Percentiles rank a stretch among this genome's conserved stretches.
Evolutionary conservation across 2,329 filamentous ascomycete genomes (phyloP).

Genomic region (Cordyceps farinosa): DNA sequence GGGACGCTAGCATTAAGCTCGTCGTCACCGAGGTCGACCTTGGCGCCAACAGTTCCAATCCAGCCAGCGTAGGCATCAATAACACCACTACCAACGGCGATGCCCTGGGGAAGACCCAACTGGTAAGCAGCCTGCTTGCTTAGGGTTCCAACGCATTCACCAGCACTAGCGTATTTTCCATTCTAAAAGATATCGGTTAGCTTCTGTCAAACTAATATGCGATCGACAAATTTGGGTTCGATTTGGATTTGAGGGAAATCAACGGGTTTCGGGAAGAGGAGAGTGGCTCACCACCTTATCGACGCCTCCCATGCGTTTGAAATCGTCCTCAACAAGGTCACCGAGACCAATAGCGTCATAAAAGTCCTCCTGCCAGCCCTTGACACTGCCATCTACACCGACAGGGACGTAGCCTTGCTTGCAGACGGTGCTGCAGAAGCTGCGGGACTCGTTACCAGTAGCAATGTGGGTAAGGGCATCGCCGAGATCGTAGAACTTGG

Average conservation of each 20-base stretch:
- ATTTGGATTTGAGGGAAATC: constrained; percentile 3
- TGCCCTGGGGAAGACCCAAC: constrained; percentile 79
- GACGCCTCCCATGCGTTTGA: constrained; percentile 90
- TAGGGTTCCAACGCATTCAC: constrained; percentile 81
- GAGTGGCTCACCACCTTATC: constrained; percentile 80
- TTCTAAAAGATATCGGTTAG: constrained; percentile 56
- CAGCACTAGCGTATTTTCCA: constrained; percentile 84
- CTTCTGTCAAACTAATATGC: not conserved
- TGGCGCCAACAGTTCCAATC: constrained; percentile 98
- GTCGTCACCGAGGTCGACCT: constrained; percentile 69
- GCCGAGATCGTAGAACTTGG: constrained; percentile 94
- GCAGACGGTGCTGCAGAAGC: constrained; percentile 93
- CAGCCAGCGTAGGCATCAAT: constrained; percentile 98
- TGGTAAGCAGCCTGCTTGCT: constrained; percentile 79
- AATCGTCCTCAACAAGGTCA: constrained; percentile 80
- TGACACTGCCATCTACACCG: constrained; percentile 94
- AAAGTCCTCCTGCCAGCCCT: constrained; percentile 98
- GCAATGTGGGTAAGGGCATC: constrained; percentile 94
- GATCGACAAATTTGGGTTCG: not conserved
- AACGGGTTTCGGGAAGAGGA: constrained; percentile 28
- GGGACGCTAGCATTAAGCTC: constrained; percentile 64
- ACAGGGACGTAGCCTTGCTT: constrained; percentile 97
- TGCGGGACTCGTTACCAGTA: constrained; percentile 85
- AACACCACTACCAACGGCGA: constrained; percentile 91
- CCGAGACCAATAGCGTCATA: constrained; percentile 80